These are phyloP conservation scores for Epicoccum sorghinum DNA, from an alignment of 2,329 filamentous ascomycete species.

Conservation along the genomic window DNA sequence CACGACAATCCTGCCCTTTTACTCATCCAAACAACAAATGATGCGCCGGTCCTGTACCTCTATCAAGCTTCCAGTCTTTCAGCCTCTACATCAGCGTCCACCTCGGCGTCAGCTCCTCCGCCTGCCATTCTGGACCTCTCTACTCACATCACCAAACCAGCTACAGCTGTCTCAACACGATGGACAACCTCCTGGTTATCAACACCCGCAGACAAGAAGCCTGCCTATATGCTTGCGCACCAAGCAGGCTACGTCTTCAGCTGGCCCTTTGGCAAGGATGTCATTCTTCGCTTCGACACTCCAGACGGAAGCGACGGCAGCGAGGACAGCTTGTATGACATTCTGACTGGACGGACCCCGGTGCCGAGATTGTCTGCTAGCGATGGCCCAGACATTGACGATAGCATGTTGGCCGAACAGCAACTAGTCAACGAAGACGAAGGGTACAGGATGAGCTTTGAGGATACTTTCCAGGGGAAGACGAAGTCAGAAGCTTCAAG, in stretches of 20 bases:
- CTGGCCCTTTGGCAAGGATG: conserved; percentile 51
- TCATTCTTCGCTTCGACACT: conserved; percentile 38
- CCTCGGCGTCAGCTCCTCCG: conserved; percentile 19
- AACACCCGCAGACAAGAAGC: conserved; percentile 37
- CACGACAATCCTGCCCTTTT: conserved; percentile 44
- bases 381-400: conserved; percentile 14
- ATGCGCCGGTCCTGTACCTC: conserved; percentile 49
- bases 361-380: conserved; percentile 38
- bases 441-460: conserved; percentile 37
- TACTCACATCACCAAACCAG: conserved; percentile 31
- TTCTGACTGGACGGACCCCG: conserved; percentile 54
- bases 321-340: conserved; percentile 56
- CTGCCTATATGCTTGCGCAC: conserved; percentile 45
- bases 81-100: conserved; percentile 22
- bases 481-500: not conserved
- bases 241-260: conserved; percentile 47
- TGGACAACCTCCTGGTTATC: conserved; percentile 39
- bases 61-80: conserved; percentile 37
- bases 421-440: conserved; percentile 15
- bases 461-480: conserved; percentile 51
- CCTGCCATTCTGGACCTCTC: conserved; percentile 36
- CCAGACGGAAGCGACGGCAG: conserved; percentile 45
- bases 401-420: conserved; percentile 15
- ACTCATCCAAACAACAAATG: conserved; percentile 51
- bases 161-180: conserved; percentile 24